These are phyloP conservation scores for Citrus cavaleriei DNA, from an alignment of 345 rosid species.

Conservation along the genomic window DNA sequence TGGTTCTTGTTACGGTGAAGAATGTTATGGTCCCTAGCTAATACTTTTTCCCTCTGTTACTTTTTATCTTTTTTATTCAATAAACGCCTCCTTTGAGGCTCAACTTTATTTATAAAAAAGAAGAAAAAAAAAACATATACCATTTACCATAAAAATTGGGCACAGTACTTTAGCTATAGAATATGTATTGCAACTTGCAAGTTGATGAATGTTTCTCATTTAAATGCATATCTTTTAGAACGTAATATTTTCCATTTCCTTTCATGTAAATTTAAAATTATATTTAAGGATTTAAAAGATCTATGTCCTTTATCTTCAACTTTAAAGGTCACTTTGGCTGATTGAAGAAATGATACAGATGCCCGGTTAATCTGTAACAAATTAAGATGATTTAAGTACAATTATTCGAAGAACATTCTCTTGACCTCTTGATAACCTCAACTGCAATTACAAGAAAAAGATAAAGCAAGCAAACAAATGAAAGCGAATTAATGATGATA, in stretches of 20 bases:
- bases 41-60: too few species aligned
- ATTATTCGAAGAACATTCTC: conserved; percentile 26
- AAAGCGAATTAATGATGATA: conserved; percentile 18
- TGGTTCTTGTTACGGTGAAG: too few species aligned
- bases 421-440: conserved; percentile 6
- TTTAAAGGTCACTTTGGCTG: background rate
- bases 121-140: too few species aligned
- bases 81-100: too few species aligned
- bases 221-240: background rate
- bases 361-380: background rate
- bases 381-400: background rate
- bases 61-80: too few species aligned
- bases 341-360: background rate
- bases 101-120: too few species aligned
- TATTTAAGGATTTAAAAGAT: background rate
- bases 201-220: background rate
- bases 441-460: background rate
- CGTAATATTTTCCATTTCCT: too few species aligned
- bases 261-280: background rate
- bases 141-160: background rate
- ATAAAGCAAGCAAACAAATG: background rate
- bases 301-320: background rate
- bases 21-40: too few species aligned
- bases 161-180: background rate
- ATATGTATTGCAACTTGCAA: background rate